Evolutionary conservation across 768 basidiomycete species (phyloP).

Genomic region (Mycena filopes): DNA sequence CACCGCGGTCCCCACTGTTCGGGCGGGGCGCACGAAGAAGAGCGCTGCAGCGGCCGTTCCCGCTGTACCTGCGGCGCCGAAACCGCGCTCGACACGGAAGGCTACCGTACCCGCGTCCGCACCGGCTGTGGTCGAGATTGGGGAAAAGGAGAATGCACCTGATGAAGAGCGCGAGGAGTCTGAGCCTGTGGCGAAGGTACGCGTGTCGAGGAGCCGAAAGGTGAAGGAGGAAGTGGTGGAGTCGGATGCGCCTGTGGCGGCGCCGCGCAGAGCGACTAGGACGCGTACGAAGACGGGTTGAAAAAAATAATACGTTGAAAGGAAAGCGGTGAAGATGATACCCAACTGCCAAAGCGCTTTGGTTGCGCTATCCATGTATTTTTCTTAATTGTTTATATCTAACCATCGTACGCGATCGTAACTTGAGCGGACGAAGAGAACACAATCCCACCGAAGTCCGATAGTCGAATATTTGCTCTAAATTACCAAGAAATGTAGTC

Average conservation of each 20-base stretch:
- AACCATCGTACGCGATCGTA: no score
- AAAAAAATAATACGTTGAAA: no score
- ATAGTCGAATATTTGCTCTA: no score
- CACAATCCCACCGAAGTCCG: no score
- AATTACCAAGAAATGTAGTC: no score
- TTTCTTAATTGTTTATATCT: no score
- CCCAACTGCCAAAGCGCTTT: no score
- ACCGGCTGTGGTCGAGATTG: slow-evolving; percentile 40
- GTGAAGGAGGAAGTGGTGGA: slow-evolving; percentile 36
- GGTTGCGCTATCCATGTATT: no score
- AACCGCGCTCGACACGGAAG: slow-evolving; percentile 35
- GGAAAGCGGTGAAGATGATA: no score
- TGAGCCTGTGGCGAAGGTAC: slow-evolving; percentile 44
- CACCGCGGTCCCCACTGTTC: slow-evolving; percentile 3
- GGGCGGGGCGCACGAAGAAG: slow-evolving; percentile 29
- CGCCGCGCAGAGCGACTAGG: slow-evolving; percentile 43
- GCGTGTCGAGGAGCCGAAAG: slow-evolving; percentile 48
- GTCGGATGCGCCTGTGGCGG: slow-evolving; percentile 40
- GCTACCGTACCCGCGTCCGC: slow-evolving; percentile 23
- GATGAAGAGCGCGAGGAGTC: slow-evolving; percentile 42
- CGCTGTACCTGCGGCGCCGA: slow-evolving; percentile 26
- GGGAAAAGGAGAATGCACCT: slow-evolving; percentile 56
- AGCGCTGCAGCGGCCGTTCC: slow-evolving; percentile 29
- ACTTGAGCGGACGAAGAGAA: no score
- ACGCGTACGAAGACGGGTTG: slow-evolving; percentile 43